Conservation (phyloP, 2,329 filamentous ascomycete genomes). For the Aspergillus tubingensis region DNA sequence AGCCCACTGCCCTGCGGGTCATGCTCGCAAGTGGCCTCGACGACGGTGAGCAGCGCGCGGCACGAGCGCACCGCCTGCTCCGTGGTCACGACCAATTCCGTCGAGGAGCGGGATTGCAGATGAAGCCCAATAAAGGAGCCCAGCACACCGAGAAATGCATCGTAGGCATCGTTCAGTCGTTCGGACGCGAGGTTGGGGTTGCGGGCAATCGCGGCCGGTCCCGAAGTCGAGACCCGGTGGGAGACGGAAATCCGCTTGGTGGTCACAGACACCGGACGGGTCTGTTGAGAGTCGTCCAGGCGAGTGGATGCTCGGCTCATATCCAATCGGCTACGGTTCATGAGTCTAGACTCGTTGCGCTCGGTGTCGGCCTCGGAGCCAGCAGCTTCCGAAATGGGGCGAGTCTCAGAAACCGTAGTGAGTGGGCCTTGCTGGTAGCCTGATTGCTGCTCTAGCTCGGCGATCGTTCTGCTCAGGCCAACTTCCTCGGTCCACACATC, state of each 20-base stretch:
- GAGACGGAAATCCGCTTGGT: slow-evolving; percentile 57
- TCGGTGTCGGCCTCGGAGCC: slow-evolving; percentile 30
- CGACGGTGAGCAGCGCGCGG: slow-evolving; percentile 72
- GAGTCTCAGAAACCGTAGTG: slow-evolving; percentile 44
- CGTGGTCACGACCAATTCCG: slow-evolving; percentile 78
- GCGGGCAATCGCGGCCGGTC: slow-evolving; percentile 62
- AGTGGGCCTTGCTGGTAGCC: slow-evolving; percentile 35
- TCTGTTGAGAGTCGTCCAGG: slow-evolving; percentile 30
- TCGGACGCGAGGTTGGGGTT: slow-evolving; percentile 79
- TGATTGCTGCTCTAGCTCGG: slow-evolving; percentile 38
- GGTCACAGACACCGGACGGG: slow-evolving; percentile 36
- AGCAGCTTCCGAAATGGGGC: slow-evolving; percentile 27
- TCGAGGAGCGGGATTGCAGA: slow-evolving; percentile 85
- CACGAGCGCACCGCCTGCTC: slow-evolving; percentile 82
- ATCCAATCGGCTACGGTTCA: slow-evolving; percentile 34
- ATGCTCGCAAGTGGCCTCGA: slow-evolving; percentile 80
- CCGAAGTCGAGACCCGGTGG: slow-evolving; percentile 76
- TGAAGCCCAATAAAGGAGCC: slow-evolving; percentile 94
- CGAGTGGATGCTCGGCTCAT: slow-evolving; percentile 32
- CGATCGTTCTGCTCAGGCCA: slow-evolving; percentile 46
- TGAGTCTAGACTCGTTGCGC: slow-evolving; percentile 35
- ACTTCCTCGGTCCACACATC: slow-evolving; percentile 73
- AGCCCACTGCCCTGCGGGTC: slow-evolving; percentile 68
- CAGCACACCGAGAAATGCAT: slow-evolving; percentile 84
- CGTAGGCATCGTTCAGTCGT: slow-evolving; percentile 75